These are phyloP conservation scores for Moesziomyces aphidis DNA, from an alignment of 1,284 basidiomycete genomes.

Conservation along the genomic window DNA sequence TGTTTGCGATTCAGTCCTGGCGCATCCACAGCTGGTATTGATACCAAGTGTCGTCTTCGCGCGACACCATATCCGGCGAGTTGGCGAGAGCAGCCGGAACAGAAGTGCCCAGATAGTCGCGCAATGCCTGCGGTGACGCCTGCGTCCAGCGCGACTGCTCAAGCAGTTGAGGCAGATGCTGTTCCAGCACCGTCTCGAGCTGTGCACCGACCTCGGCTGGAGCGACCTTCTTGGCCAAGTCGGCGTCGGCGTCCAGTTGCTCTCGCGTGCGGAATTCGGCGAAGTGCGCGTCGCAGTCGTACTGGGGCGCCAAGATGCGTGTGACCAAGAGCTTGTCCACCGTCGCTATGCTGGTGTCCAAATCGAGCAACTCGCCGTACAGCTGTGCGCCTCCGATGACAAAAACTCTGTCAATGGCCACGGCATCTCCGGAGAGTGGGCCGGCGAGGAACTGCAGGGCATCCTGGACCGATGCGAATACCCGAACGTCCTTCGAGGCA, in stretches of 20 bases:
- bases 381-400: conserved; percentile 90
- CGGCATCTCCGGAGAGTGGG: neutral
- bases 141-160: conserved; percentile 23
- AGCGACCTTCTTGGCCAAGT: conserved; percentile 7
- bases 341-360: conserved; percentile 1
- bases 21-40: conserved; percentile 46
- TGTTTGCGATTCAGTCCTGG: conserved; percentile 5
- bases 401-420: conserved; percentile 72
- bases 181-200: neutral
- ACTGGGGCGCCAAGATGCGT: conserved; percentile 79
- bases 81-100: conserved; percentile 15
- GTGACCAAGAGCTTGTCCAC: conserved; percentile 76
- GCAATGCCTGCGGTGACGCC: conserved; percentile 18
- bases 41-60: conserved; percentile 37
- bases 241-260: conserved; percentile 36
- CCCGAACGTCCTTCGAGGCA: conserved; percentile 44
- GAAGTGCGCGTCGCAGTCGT: conserved; percentile 89
- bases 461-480: conserved; percentile 29
- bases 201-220: neutral
- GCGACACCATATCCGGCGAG: conserved; percentile 20
- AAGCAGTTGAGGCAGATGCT: conserved; percentile 2
- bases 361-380: conserved; percentile 74
- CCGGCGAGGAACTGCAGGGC: conserved; percentile 13
- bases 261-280: conserved; percentile 74
- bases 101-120: conserved; percentile 25